A percentile compares a stretch with the other conserved stretches of the same genome.
Conservation (phyloP, 805 yeast genomes). For the Lachancea cidri region DNA sequence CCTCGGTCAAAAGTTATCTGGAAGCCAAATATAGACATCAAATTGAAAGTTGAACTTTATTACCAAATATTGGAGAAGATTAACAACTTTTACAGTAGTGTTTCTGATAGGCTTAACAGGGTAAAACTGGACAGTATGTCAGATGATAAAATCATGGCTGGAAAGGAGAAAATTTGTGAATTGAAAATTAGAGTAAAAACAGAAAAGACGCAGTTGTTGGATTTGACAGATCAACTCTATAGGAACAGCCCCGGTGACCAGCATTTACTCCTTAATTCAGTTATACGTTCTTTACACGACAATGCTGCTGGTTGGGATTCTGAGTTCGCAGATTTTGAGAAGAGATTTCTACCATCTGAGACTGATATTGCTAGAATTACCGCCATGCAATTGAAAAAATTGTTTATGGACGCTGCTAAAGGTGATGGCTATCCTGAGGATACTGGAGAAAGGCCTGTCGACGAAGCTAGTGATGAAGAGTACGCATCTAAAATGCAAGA, state of each 20-base stretch:
- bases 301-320: constrained; percentile 82
- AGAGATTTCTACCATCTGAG: constrained; percentile 78
- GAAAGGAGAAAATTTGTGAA: constrained; percentile 52
- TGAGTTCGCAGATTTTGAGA: constrained; percentile 77
- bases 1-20: constrained; percentile 71
- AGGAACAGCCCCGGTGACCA: constrained; percentile 53
- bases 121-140: constrained; percentile 74
- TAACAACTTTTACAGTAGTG: constrained; percentile 63
- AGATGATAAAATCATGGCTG: constrained; percentile 65
- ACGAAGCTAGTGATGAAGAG: not conserved
- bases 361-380: constrained; percentile 89
- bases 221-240: constrained; percentile 48
- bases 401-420: constrained; percentile 52
- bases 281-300: constrained; percentile 69
- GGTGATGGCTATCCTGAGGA: constrained; percentile 4
- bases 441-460: not conserved
- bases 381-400: constrained; percentile 73
- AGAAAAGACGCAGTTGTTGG: constrained; percentile 45
- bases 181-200: constrained; percentile 46
- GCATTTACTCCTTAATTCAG: constrained; percentile 63
- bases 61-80: constrained; percentile 50
- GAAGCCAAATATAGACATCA: constrained; percentile 65
- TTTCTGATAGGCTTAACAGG: constrained; percentile 60
- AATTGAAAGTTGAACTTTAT: constrained; percentile 60
- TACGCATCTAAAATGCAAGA: not conserved